These are phyloP conservation scores for Taxawa tesnikishii DNA, from an alignment of 2,329 filamentous ascomycete species.

Conservation along the genomic window DNA sequence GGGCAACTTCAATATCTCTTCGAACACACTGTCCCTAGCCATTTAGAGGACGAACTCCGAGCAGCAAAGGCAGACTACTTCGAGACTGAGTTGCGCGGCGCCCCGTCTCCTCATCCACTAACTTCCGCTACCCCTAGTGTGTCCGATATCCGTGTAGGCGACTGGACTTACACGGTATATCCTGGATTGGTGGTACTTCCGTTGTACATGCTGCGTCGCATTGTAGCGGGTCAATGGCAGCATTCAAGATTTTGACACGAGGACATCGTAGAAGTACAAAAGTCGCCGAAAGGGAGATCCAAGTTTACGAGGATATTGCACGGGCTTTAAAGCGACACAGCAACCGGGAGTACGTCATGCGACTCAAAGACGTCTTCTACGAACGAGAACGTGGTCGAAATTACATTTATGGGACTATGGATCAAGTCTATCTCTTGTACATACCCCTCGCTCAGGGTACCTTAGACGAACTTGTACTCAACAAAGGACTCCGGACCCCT, in stretches of 20 bases:
- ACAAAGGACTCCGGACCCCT: not conserved
- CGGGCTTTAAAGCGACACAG: not conserved
- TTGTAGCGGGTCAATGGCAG: not conserved
- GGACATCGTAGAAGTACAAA: not conserved
- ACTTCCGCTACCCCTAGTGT: not conserved
- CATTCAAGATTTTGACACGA: not conserved
- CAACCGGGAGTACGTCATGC: not conserved
- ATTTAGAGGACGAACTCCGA: not conserved
- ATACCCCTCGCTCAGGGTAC: not conserved
- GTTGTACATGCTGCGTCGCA: not conserved
- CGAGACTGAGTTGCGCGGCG: not conserved
- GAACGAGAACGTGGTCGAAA: not conserved
- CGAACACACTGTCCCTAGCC: not conserved
- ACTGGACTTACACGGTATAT: not conserved
- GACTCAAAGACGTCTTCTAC: not conserved
- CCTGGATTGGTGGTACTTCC: not conserved
- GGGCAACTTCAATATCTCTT: conserved; percentile 1
- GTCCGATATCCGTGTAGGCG: not conserved
- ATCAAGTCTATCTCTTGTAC: not conserved
- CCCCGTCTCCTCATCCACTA: not conserved
- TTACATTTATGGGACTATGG: not conserved
- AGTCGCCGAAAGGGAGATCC: not conserved
- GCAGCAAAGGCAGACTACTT: not conserved
- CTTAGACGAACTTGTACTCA: not conserved
- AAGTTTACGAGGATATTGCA: not conserved